Base-by-base conservation (phyloP, 768 basidiomycete genomes). In the Ramaria rubella region DNA sequence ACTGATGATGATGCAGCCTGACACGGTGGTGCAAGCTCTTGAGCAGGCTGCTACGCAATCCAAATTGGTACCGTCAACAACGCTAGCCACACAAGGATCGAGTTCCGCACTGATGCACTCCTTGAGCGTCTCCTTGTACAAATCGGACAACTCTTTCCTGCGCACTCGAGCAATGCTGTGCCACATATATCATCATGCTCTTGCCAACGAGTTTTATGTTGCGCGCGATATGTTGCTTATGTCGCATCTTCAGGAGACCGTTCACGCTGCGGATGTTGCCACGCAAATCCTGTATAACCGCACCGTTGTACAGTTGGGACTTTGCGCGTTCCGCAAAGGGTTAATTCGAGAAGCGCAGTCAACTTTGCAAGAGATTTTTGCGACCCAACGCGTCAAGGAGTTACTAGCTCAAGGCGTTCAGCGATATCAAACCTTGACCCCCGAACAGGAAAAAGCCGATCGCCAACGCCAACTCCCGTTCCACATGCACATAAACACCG, bases 401-500 rank as follows among this genome's bases (percentile, higher is more conserved):
- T 79, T 99, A 14, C 81, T 99, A 4, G 96, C 95, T 1, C 96
- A 99, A 68, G 94, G 94, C 29, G 87, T 95, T 3, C 95, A 92
- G 64, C 83, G 94, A 31, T 95, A 85, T 77, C 87, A 90, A 63
- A 69, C 70, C 44, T 74, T 94, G 57, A 82, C 87, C 12, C 92
- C 92, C 1, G 96, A 99, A 70, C 96, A 99, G 72, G 96, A 99
- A 70, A 90, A 94, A 67, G 85, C 94, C 2, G 96, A 99, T 70
- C 90, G 94, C 62, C 87, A 93, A 62, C 82, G 96, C 31, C 92
- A 97, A 64, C 79, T 99, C 23, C 96, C 96, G 27, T 99, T 98
- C 86, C 96, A 99, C 71, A 90, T 98, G 88, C 96, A 99, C 72
- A 94, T 98, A 73, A 99, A 98, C 75, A 92, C 96, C 14, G 96